These are phyloP conservation scores for Trifolium subterraneum DNA, from an alignment of 306 rosid species.

Conservation along the genomic window DNA sequence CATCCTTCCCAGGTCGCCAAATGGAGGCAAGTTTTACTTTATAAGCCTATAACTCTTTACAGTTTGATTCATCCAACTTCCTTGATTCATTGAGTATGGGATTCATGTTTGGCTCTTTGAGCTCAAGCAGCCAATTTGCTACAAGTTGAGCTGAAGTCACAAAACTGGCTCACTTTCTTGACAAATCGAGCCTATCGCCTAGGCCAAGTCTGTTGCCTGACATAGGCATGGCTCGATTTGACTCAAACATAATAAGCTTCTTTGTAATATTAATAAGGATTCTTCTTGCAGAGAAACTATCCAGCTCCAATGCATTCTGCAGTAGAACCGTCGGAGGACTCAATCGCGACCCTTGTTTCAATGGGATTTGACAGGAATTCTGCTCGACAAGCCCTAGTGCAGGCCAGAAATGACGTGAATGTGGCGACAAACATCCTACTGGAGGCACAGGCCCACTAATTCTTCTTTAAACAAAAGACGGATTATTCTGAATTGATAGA, in stretches of 20 bases:
- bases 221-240: background rate
- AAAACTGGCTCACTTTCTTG: background rate
- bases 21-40: slow-evolving; percentile 69
- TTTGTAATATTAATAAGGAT: background rate
- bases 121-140: background rate
- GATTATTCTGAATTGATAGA: slow-evolving; percentile 36
- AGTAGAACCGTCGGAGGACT: slow-evolving; percentile 75
- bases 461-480: slow-evolving; percentile 2
- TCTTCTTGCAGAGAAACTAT: slow-evolving; percentile 67
- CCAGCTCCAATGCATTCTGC: slow-evolving; percentile 62
- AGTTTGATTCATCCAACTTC: slow-evolving; percentile 11
- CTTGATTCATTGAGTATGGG: background rate
- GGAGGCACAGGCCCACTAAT: slow-evolving; percentile 80
- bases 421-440: slow-evolving; percentile 94
- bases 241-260: background rate
- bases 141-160: background rate
- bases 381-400: slow-evolving; percentile 96
- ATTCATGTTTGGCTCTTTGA: background rate
- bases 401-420: slow-evolving; percentile 87
- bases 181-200: background rate
- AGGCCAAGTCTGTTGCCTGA: background rate
- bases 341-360: slow-evolving; percentile 81
- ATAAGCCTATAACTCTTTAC: slow-evolving; percentile 17
- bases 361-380: slow-evolving; percentile 95
- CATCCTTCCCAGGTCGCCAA: slow-evolving; percentile 69